Evolutionary conservation across 1,284 basidiomycete species (phyloP).

Genomic region (Trichosporon sp.): DNA sequence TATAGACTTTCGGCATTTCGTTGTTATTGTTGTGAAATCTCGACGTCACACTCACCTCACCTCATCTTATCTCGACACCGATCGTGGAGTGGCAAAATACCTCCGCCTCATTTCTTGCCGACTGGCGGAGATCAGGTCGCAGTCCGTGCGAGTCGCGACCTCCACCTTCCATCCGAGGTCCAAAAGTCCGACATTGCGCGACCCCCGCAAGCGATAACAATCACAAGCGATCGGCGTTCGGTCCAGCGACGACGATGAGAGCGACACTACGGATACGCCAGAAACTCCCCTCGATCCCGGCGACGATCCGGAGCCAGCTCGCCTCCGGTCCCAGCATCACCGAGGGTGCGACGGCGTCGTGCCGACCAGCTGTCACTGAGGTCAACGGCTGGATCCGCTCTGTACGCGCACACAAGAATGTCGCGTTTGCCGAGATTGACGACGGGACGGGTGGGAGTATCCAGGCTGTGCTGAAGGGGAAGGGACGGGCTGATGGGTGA

Average conservation of each 20-base stretch:
- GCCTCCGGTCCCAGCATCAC: background rate
- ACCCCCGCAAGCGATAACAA: background rate
- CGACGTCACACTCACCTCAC: background rate
- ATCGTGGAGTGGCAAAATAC: background rate
- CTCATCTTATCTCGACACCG: background rate
- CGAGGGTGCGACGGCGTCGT: background rate
- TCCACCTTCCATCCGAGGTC: background rate
- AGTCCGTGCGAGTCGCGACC: too few species aligned
- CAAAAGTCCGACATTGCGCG: background rate
- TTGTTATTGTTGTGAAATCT: background rate
- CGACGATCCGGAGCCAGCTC: background rate
- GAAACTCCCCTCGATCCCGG: background rate
- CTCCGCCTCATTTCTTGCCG: background rate
- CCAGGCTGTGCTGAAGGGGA: conserved; percentile 68
- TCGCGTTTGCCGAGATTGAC: conserved; percentile 73
- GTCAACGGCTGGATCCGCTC: conserved; percentile 75
- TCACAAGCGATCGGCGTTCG: too few species aligned
- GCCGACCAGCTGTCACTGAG: background rate
- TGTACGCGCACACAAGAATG: conserved; percentile 74
- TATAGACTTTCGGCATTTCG: conserved; percentile 49
- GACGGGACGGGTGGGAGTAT: conserved; percentile 71
- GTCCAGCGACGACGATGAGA: background rate
- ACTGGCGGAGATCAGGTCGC: background rate
- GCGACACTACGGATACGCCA: background rate
- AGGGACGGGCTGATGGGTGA: conserved; percentile 34